Conservation (phyloP, 2,329 filamentous ascomycete species). For the Neophaeococcomyces aloes region DNA sequence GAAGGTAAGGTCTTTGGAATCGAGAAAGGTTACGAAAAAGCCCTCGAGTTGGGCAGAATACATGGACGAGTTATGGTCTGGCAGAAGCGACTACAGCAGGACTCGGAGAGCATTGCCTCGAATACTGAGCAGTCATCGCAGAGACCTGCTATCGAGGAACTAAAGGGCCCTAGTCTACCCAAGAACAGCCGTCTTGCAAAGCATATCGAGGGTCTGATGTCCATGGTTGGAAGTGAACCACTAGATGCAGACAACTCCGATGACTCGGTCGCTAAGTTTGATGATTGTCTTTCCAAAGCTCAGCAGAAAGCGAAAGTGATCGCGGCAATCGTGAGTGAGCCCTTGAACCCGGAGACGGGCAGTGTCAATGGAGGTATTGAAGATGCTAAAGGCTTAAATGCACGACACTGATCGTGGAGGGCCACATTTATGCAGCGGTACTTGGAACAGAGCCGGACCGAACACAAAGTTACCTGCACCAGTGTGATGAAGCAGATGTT, state of each 20-base stretch:
- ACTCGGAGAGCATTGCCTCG: background rate
- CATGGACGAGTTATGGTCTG: constrained; percentile 75
- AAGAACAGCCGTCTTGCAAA: constrained; percentile 59
- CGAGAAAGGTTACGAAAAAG: constrained; percentile 90
- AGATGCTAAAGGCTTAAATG: constrained; percentile 23
- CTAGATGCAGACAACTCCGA: constrained; percentile 75
- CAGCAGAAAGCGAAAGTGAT: constrained; percentile 77
- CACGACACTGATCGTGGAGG: constrained; percentile 36
- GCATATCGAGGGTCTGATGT: constrained; percentile 65
- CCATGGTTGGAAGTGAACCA: constrained; percentile 66
- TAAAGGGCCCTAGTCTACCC: constrained; percentile 25
- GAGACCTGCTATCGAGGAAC: background rate
- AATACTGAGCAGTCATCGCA: background rate
- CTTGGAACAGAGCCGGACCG: too few relatives aligned
- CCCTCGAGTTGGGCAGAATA: constrained; percentile 65
- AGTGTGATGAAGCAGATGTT: too few relatives aligned
- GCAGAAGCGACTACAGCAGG: constrained; percentile 53
- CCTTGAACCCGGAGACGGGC: constrained; percentile 21
- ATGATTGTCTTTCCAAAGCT: constrained; percentile 75
- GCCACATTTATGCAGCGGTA: background rate
- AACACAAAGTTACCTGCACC: too few relatives aligned
- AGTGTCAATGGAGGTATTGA: constrained; percentile 19
- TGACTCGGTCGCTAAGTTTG: constrained; percentile 80
- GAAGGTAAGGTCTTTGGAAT: constrained; percentile 88
- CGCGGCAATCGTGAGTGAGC: constrained; percentile 54